Evolutionary conservation across 352 stramenopile genomes (phyloP).

Genomic region (Phytophthora megakarya): DNA sequence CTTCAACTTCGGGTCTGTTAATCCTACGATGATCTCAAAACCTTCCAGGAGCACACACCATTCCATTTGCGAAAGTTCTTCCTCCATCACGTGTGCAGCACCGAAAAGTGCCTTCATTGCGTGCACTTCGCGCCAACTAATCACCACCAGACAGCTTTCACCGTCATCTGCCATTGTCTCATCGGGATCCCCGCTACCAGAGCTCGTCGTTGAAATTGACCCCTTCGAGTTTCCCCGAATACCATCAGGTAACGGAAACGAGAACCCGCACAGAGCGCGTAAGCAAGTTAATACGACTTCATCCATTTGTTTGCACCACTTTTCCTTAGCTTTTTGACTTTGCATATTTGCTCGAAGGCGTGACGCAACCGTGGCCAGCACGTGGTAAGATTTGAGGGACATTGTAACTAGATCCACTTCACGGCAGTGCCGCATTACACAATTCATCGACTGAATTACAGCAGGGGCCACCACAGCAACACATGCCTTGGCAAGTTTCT

Average conservation of each 20-base stretch:
- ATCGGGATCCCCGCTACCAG: slow-evolving; percentile 34
- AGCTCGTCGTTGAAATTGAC: slow-evolving; percentile 36
- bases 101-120: slow-evolving; percentile 90
- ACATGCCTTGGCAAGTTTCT: slow-evolving; percentile 59
- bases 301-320: slow-evolving; percentile 64
- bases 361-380: slow-evolving; percentile 77
- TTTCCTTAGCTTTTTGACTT: slow-evolving; percentile 36
- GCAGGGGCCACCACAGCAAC: slow-evolving; percentile 70
- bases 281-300: slow-evolving; percentile 78
- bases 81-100: slow-evolving; percentile 85
- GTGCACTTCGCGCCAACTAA: slow-evolving; percentile 86
- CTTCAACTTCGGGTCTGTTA: slow-evolving; percentile 77
- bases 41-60: slow-evolving; percentile 79
- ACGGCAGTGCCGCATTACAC: slow-evolving; percentile 78
- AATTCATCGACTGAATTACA: slow-evolving; percentile 75
- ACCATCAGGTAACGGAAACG: slow-evolving; percentile 72
- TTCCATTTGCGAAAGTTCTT: slow-evolving; percentile 75
- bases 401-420: slow-evolving; percentile 85
- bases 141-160: slow-evolving; percentile 63
- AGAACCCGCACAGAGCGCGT: slow-evolving; percentile 76
- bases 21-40: slow-evolving; percentile 82
- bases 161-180: slow-evolving; percentile 56
- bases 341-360: slow-evolving; percentile 63
- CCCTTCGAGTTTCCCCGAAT: slow-evolving; percentile 56
- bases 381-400: slow-evolving; percentile 85